Base-by-base conservation (phyloP, 495 filamentous ascomycete genomes). In the Penicillium riverlandense region DNA sequence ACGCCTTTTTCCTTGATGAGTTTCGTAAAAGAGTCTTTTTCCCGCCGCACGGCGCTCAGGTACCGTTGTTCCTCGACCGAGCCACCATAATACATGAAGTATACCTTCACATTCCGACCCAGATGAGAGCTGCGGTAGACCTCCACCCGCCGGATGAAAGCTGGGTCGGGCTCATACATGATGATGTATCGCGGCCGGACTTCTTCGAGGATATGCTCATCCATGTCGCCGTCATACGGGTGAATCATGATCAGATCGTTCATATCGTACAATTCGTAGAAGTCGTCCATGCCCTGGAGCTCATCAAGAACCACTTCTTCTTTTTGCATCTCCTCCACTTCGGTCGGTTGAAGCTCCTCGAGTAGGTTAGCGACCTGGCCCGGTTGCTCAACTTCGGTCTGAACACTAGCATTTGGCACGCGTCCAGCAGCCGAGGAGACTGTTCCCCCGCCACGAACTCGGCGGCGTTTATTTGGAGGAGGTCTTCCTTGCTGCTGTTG, bases 1-100 rank as follows among this genome's bases (percentile, higher is more conserved):
- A 80, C 77, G 13, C 88, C 85, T 51, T 90, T 90, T 61, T 98
- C 92, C 43, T 84, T 87, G 60, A 98, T 96, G 35, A 98, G 73
- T 49, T 83, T 85, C 5, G 89, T 91, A 55, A 97, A 98, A 13
- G 90, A 80, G 58, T 98, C 92, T 53, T 98, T 98, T 58, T 98
- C 92, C 38, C 86, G 80, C 22, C 92, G 75, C 14, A 97, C 88
- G 6, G 82, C 81, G 35, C 86, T 88, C 5, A 98, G 74, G 54
- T 96, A 97, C 8, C 92, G 84, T 51, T 96, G 94, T 58, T 98
- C 92, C 67, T 98, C 92, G 5, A 98, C 92, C 0, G 89, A 95
- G 8, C 85, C 84, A 34, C 87, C 84, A 47, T 98, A 98, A 59
- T 91, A 97, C 69, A 97, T 80, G 56, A 97, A 96, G 63, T 96